phyloP scores from a whole-genome alignment of 768 basidiomycete genomes.

The Macrolepiota dolichaula region DNA sequence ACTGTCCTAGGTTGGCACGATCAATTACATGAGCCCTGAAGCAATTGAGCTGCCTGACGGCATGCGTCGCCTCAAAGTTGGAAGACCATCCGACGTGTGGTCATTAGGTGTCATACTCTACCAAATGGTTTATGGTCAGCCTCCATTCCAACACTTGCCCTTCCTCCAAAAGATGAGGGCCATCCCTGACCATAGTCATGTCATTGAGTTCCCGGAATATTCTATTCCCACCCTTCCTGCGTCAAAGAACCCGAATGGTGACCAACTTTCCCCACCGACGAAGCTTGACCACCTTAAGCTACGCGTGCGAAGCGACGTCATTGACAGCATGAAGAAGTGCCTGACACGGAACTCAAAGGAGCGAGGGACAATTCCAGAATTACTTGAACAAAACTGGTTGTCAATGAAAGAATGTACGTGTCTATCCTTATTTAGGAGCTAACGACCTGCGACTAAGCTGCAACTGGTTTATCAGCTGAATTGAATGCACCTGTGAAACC shows the following conservation, averaged over 20 bases:
- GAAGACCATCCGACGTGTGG: slow-evolving; percentile 96
- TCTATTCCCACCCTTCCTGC: slow-evolving; percentile 50
- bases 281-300: slow-evolving; percentile 68
- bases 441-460: background rate
- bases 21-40: slow-evolving; percentile 99
- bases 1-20: slow-evolving; percentile 75
- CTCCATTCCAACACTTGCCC: slow-evolving; percentile 85
- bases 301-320: slow-evolving; percentile 71
- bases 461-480: background rate
- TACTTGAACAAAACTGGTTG: slow-evolving; percentile 82
- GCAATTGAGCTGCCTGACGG: slow-evolving; percentile 88
- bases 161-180: slow-evolving; percentile 91
- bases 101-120: slow-evolving; percentile 96
- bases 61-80: slow-evolving; percentile 89
- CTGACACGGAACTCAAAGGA: slow-evolving; percentile 77
- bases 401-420: slow-evolving; percentile 55
- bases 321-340: slow-evolving; percentile 81
- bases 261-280: slow-evolving; percentile 40
- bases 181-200: slow-evolving; percentile 75
- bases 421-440: background rate
- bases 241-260: slow-evolving; percentile 24
- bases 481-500: slow-evolving; percentile 25
- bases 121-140: slow-evolving; percentile 95
- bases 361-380: slow-evolving; percentile 81
- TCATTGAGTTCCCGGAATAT: slow-evolving; percentile 80